Evolutionary conservation across 495 filamentous ascomycete genomes (phyloP), one percentile per base, ranked within the genome.

Genomic region (Hypoxylon fragiforme): DNA sequence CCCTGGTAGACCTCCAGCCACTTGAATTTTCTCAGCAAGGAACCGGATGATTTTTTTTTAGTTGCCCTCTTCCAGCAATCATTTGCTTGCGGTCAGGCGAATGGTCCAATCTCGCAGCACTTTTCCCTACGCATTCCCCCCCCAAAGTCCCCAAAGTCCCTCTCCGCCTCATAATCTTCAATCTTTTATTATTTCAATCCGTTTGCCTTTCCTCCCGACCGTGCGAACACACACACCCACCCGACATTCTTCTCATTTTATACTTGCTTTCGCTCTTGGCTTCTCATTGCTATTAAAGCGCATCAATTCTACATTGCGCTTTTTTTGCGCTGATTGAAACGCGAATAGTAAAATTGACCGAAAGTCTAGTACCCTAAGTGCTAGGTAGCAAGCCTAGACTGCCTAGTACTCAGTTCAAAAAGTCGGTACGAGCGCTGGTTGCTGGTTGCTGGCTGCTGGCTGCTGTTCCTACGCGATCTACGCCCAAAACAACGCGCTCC

Each of bases 401-500:
- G n/a, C n/a, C n/a, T n/a, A n/a, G n/a, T n/a, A n/a, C n/a, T n/a
- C n/a, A n/a, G n/a, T n/a, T n/a, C n/a, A n/a, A 6, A 24, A 32
- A 47, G 31, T 39, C 35, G 47, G 46, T 56, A 42, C 51, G 19
- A 61, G 21, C 51, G 51, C 45, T 54, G 50, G n/a, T n/a, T n/a
- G n/a, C n/a, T n/a, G n/a, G n/a, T n/a, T n/a, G n/a, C n/a, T n/a
- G n/a, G n/a, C n/a, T n/a, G 24, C 24, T 28, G 24, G 4, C 24
- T 28, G 40, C 37, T 30, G n/a, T 18, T 26, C 20, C 24, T 57
- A 62, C 58, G 58, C 58, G 58, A 48, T 57, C 60, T 64, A 61
- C 52, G 51, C 59, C 55, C 48, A 61, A 68, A 66, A 65, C 69
- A 70, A 71, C 66, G 64, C 71, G 69, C 72, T 69, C 68, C 41